Evolutionary conservation across 257 asterid species (phyloP).

Genomic region (Rhazya stricta): DNA sequence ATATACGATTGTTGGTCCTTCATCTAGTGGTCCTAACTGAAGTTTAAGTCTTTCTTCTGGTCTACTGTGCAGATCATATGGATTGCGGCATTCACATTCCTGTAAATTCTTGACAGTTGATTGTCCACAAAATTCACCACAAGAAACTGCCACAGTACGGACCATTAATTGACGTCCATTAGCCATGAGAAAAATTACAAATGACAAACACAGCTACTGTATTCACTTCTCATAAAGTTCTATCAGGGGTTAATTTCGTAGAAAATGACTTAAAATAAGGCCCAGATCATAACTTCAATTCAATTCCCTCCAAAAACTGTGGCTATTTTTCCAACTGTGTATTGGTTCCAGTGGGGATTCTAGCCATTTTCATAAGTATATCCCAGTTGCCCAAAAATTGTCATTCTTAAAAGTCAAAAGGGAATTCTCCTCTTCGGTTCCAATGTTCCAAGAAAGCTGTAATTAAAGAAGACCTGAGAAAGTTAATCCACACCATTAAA

Average conservation of each 20-base stretch:
- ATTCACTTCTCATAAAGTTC: background rate
- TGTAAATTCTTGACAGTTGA: slow-evolving; percentile 23
- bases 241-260: background rate
- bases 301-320: background rate
- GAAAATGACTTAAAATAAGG: slow-evolving; percentile 6
- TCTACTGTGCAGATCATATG: slow-evolving; percentile 26
- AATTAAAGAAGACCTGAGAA: background rate
- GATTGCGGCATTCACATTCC: slow-evolving; percentile 20
- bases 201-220: background rate
- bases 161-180: background rate
- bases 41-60: slow-evolving; percentile 34
- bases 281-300: background rate
- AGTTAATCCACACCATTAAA: background rate
- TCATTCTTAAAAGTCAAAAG: background rate
- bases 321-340: background rate
- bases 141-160: slow-evolving; percentile 45
- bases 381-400: background rate
- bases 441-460: background rate
- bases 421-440: background rate
- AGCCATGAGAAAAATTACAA: slow-evolving; percentile 3
- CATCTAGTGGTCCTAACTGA: slow-evolving; percentile 31
- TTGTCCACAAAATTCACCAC: slow-evolving; percentile 59
- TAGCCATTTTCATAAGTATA: background rate
- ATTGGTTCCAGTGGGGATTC: background rate
- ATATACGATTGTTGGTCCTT: slow-evolving; percentile 66